Conservation (phyloP, 148 eudicot species). For the Nepenthes mirabilis region DNA sequence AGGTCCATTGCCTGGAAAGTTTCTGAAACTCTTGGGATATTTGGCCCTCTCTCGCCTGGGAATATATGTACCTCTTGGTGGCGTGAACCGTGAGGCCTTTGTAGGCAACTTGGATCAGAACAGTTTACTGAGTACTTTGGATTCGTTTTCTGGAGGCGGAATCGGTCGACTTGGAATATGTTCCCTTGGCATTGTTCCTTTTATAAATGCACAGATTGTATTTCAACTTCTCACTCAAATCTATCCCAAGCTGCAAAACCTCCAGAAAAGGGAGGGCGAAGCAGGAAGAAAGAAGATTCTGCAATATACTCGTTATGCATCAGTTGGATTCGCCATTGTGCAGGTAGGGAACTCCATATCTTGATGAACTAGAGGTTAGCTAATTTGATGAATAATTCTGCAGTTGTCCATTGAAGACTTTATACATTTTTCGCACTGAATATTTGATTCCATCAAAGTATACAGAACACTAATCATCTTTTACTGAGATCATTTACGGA, state of each 20-base stretch:
- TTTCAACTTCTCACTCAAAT: slow-evolving; percentile 95
- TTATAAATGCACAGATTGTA: slow-evolving; percentile 93
- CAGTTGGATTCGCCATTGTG: slow-evolving; percentile 96
- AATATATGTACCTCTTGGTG: slow-evolving; percentile 95
- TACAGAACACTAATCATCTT: no score
- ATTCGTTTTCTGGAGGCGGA: slow-evolving; percentile 98
- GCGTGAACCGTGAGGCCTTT: slow-evolving; percentile 92
- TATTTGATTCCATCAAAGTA: no score
- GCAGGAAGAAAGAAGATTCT: slow-evolving; percentile 96
- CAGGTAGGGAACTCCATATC: slow-evolving; percentile 48
- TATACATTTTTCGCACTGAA: no score
- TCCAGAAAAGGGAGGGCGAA: slow-evolving; percentile 97
- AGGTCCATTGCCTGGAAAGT: slow-evolving; percentile 98
- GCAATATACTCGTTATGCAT: slow-evolving; percentile 96
- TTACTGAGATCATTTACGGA: no score
- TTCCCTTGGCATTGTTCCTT: slow-evolving; percentile 98
- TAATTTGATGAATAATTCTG: not conserved
- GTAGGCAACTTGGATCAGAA: slow-evolving; percentile 88
- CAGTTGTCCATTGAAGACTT: not conserved
- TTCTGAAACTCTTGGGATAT: slow-evolving; percentile 81
- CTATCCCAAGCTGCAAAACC: slow-evolving; percentile 96
- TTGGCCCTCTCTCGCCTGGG: slow-evolving; percentile 92
- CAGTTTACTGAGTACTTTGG: slow-evolving; percentile 84
- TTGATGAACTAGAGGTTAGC: not conserved
- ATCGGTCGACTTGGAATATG: slow-evolving; percentile 97